Percentiles rank a stretch among this genome's conserved stretches.
Evolutionary conservation across 768 basidiomycete genomes (phyloP).

Genomic region (Rhizopogon sp.): DNA sequence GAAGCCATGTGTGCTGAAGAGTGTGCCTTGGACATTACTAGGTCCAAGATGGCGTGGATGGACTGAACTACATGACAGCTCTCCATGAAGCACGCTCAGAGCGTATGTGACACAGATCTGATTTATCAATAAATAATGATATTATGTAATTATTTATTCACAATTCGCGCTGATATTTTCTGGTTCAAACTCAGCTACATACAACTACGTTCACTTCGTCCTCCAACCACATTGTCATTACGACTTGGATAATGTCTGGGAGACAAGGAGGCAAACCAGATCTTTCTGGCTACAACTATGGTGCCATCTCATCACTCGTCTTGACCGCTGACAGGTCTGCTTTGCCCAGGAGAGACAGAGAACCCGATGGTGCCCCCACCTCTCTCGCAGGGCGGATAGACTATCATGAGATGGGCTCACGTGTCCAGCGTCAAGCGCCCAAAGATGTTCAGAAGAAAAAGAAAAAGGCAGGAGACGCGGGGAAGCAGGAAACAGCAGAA

Average conservation of each 20-base stretch:
- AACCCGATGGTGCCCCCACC: slow-evolving; percentile 95
- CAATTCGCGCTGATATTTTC: too few relatives aligned
- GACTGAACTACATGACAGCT: slow-evolving; percentile 73
- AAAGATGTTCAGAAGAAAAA: slow-evolving; percentile 93
- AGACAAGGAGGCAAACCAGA: slow-evolving; percentile 58
- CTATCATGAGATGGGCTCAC: slow-evolving; percentile 89
- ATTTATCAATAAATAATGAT: too few relatives aligned
- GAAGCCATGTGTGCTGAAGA: slow-evolving; percentile 16
- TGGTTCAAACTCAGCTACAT: too few relatives aligned
- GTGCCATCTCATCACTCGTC: slow-evolving; percentile 90
- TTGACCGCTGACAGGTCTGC: slow-evolving; percentile 85
- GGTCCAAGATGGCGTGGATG: slow-evolving; percentile 65
- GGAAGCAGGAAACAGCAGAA: slow-evolving; percentile 50
- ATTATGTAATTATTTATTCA: too few relatives aligned
- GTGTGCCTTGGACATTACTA: slow-evolving; percentile 30
- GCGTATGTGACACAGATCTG: slow-evolving; percentile 33
- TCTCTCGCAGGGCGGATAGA: slow-evolving; percentile 89
- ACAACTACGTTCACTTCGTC: too few relatives aligned
- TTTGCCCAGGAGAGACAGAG: slow-evolving; percentile 84
- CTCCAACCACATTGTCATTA: too few relatives aligned
- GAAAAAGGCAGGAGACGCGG: slow-evolving; percentile 64
- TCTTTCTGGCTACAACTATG: slow-evolving; percentile 92
- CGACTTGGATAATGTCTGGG: slow-evolving; percentile 29
- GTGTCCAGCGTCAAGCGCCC: slow-evolving; percentile 75
- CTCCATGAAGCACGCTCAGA: slow-evolving; percentile 80